Base-by-base conservation (phyloP, 495 filamentous ascomycete genomes). In the Diplogelasinospora grovesii region DNA sequence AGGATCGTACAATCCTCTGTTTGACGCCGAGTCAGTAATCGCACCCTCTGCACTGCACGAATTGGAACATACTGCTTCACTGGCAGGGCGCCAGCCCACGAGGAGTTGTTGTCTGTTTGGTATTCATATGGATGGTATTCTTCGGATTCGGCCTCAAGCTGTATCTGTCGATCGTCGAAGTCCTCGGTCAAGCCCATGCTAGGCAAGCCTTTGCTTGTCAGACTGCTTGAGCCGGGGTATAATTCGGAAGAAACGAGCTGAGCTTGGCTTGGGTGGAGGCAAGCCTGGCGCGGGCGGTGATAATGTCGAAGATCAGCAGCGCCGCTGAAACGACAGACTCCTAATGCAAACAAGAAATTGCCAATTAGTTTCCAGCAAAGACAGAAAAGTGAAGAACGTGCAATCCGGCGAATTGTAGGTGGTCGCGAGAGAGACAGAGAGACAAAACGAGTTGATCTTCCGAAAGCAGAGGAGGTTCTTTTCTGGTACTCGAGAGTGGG, bases 31-130 rank as follows among this genome's bases (percentile, higher is more conserved):
- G 30, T 56, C 26, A 56, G 43, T 30, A 11, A 20, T 10, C 24
- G 13, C 21, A 11, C n/a, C n/a, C n/a, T 3, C n/a, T 22, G 5
- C 8, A 36, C 13, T 2, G 6, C 3, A 32, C 18, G 9, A 24
- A 22, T 16, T 8, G 6, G 13, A 18, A 68, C 73, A 36, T 61
- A 77, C 80, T 97, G 93, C 77, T 90, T 90, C 73, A 94, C 79
- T 44, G 92, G 92, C 51, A 99, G 74, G 58, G 90, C 81, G 50
- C 89, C 85, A 39, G 92, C 92, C 92, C 92, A 99, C 60, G 93
- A 95, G 50, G 74, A 74, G 59, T 95, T 86, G 63, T 92, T 85
- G 25, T 86, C 81, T 13, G 75, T 77, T 61, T 95, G 82, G 66
- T 96, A 96, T 51, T 85, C 75, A 72, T 87, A 96, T 21, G 66